Percentiles rank a stretch among this genome's conserved stretches.
These are phyloP conservation scores for Fusarium newnesense DNA, from an alignment of 2,329 filamentous ascomycete genomes.

Conservation along the genomic window DNA sequence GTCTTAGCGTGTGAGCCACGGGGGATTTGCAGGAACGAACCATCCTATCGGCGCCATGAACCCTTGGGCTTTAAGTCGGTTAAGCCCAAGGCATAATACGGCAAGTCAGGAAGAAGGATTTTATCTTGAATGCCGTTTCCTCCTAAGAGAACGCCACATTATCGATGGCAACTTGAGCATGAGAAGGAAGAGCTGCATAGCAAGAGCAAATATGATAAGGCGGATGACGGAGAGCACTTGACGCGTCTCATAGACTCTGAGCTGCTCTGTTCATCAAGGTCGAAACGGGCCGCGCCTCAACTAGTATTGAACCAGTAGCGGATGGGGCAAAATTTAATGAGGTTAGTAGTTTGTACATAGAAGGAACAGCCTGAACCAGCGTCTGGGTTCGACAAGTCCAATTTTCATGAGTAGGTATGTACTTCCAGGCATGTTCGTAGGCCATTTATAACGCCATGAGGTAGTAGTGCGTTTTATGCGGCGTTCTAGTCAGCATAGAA, in stretches of 20 bases:
- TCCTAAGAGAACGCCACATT: slow-evolving; percentile 2
- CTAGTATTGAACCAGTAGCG: slow-evolving; percentile 24
- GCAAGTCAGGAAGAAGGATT: not conserved
- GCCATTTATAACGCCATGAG: slow-evolving; percentile 22
- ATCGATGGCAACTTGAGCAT: not conserved
- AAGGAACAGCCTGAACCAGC: slow-evolving; percentile 20
- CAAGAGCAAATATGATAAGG: not conserved
- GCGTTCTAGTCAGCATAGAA: slow-evolving; percentile 5
- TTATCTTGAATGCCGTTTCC: not conserved
- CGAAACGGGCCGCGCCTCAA: slow-evolving; percentile 33
- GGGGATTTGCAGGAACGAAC: slow-evolving; percentile 38
- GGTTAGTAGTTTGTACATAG: slow-evolving; percentile 7
- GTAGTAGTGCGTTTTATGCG: slow-evolving; percentile 7
- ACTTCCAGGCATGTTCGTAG: slow-evolving; percentile 1
- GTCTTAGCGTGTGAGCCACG: slow-evolving; percentile 28
- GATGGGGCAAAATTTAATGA: slow-evolving; percentile 30
- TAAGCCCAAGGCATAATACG: not conserved
- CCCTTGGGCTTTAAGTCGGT: not conserved
- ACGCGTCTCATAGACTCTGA: slow-evolving; percentile 10
- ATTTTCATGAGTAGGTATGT: slow-evolving; percentile 1
- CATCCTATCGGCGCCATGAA: slow-evolving; percentile 37
- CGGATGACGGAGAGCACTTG: not conserved
- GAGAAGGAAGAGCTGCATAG: not conserved
- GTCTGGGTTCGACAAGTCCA: slow-evolving; percentile 2
- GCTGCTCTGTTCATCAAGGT: slow-evolving; percentile 19